Base-by-base conservation (phyloP, 1,284 basidiomycete species). In the Xanthoconium separans region DNA sequence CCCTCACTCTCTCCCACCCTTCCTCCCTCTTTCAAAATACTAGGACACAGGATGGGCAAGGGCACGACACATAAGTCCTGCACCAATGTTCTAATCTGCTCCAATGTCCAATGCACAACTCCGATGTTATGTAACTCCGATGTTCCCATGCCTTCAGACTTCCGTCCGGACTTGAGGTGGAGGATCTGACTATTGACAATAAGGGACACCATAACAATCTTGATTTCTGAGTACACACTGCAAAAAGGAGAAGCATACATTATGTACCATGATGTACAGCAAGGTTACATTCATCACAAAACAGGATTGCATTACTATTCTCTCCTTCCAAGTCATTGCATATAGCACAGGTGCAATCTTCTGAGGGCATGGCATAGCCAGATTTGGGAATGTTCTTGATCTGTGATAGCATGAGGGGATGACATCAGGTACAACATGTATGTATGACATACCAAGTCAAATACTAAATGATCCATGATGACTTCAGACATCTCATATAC, bases 201-300 rank as follows among this genome's bases (percentile, higher is more conserved):
- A 99, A 3, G 97, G 97, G 6, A 99, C 94, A 31, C 97, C 97
- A 70, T 99, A 99, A 68, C 97, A 99, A 70, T 99, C 96, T 95
- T 55, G 4, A 46, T 51, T 20, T 5, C 34, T 64, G 48, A 65
- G 62, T 11, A 52, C 9, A 53, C 41, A 18, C 18, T 7, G 37
- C 37, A 40, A 44, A 31, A 4, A 9, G 20, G 31, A 22, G 22
- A 27, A 41, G 29, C 22, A 31, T 13, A 64, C 80, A n/a, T n/a
- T n/a, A n/a, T n/a, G 51, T 59, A 90, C 93, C 93, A 82, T 99
- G 96, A 74, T 99, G 96, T 6, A 99, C 96, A 9, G 97, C 97
- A 29, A 99, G 77, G 70, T 99, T 99, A 73, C 97, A 99, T 0
- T 96, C 97, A 68, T 99, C 97, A 72, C 97, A 99, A 69, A 99